Conservation (phyloP, 2,329 filamentous ascomycete species). For the Dothistroma pini region DNA sequence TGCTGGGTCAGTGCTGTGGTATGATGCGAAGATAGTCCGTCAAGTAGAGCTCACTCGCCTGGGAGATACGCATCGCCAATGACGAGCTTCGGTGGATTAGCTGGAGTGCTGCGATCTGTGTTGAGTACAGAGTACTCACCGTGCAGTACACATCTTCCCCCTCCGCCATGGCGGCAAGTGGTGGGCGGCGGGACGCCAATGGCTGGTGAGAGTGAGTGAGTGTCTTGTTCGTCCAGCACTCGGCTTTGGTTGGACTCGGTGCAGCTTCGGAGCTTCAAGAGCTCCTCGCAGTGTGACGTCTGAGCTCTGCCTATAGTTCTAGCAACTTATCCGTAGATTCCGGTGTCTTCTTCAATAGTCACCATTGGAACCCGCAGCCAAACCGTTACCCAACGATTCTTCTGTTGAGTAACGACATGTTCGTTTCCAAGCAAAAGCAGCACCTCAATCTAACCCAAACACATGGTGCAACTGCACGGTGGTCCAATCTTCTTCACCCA, state of each 20-base stretch:
- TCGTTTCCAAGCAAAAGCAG: no score
- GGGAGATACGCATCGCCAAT: slow-evolving; percentile 90
- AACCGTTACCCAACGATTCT: no score
- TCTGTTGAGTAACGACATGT: no score
- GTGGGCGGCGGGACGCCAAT: background rate
- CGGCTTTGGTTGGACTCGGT: background rate
- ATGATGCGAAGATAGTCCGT: slow-evolving; percentile 23
- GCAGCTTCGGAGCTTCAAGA: no score
- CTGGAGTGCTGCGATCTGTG: background rate
- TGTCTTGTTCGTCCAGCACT: background rate
- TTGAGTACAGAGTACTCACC: slow-evolving; percentile 41
- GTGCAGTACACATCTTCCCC: slow-evolving; percentile 64
- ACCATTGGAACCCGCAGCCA: no score
- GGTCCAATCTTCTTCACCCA: no score
- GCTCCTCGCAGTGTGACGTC: no score
- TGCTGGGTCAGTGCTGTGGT: slow-evolving; percentile 17
- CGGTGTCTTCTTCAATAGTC: no score
- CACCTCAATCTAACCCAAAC: no score
- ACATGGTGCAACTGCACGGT: no score
- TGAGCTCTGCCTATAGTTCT: no score
- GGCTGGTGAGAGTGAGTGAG: background rate
- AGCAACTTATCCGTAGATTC: no score
- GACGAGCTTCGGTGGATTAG: slow-evolving; percentile 62
- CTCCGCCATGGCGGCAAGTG: slow-evolving; percentile 19
- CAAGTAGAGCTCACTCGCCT: slow-evolving; percentile 51